Evolutionary conservation across 805 yeast genomes (phyloP), one percentile per base, ranked within the genome.

Genomic region (Vanderwaltozyma polyspora): DNA sequence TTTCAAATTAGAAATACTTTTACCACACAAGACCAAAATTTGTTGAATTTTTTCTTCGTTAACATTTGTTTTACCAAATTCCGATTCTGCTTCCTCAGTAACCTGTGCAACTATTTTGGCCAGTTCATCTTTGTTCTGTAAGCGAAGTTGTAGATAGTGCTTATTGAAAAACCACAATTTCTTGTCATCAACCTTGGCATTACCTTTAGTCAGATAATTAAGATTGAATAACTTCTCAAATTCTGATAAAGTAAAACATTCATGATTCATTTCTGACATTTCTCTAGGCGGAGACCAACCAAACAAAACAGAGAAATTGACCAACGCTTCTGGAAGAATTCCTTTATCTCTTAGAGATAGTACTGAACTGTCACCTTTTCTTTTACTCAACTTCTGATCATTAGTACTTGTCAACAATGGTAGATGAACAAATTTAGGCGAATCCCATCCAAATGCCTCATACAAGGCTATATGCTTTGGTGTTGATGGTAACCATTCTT

Each of bases 401-500:
- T 58, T 62, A n/a, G 34, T 35, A 3, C 84, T 74, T 0, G 95
- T 86, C 36, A 91, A 59, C 25, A 91, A 61, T 0, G 99, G 98
- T 32, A 91, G 80, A 52, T 91, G 99, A n/a, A 81, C 67, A 53
- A 74, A 91, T 14, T 66, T 49, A 0, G 99, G 98, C 1, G 80
- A 74, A 0, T 49, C 43, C 96, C 96, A 89, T 0, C 82, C 84
- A 52, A 89, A 79, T 0, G 95, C 94, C 13, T 68, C 47, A 52
- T 91, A 93, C 33, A 91, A 55, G 0, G 95, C 89, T 30, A 86
- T 67, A 50, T 91, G 98, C 48, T 87, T 89, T 2, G 96, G 95
- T 0, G 98, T 91, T 0, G 97, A 84, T 1, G 94, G 81, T 9
- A 91, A 62, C 98, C 99, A 91, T 56, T 91, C 98, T 51, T 91